Conservation (phyloP, 2,329 filamentous ascomycete species). For the Botrytis medusae region DNA sequence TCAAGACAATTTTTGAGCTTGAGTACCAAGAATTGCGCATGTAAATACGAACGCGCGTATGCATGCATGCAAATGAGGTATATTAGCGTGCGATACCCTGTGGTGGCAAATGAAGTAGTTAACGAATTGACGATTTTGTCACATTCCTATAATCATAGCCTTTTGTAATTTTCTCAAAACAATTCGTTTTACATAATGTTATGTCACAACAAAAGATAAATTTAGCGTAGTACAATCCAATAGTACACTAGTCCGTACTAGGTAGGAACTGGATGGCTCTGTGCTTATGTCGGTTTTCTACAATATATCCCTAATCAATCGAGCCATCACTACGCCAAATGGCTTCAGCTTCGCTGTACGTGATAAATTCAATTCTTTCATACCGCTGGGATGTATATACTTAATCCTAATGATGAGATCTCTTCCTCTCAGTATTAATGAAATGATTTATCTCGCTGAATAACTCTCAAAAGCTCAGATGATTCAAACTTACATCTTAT, state of each 20-base stretch:
- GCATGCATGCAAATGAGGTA: neutral
- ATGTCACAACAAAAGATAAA: no score
- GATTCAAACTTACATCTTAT: no score
- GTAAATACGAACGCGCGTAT: neutral
- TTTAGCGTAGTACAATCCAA: neutral
- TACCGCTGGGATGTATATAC: neutral
- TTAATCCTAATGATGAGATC: rapidly evolving
- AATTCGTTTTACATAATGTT: neutral
- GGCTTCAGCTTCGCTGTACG: neutral
- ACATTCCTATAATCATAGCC: neutral
- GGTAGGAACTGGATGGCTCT: neutral
- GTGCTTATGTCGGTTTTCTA: neutral
- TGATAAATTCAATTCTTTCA: no score
- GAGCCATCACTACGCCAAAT: neutral
- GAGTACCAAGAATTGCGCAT: neutral
- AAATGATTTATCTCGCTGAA: no score
- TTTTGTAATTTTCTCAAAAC: neutral
- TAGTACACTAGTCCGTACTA: neutral
- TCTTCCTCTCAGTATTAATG: neutral
- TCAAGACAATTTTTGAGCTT: neutral
- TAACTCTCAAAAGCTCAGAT: no score
- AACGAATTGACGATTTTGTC: neutral
- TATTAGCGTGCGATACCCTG: neutral
- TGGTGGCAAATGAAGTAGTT: neutral
- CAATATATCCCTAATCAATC: neutral